A percentile compares a stretch with the other conserved stretches of the same genome.
These are phyloP conservation scores for Hibiscus trionum DNA, from an alignment of 345 rosid genomes.

Conservation along the genomic window DNA sequence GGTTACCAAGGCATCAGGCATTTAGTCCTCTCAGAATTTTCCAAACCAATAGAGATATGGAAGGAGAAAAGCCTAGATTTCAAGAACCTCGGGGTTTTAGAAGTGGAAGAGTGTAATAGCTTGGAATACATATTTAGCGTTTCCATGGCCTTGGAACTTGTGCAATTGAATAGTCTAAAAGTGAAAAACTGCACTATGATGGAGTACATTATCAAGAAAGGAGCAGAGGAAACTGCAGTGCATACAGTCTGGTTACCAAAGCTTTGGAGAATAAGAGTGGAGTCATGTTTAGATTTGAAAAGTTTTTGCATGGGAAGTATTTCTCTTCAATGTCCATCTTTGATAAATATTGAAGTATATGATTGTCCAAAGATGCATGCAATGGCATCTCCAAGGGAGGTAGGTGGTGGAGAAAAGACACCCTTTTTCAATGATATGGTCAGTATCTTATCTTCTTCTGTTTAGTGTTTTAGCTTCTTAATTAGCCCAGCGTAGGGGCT, in stretches of 20 bases:
- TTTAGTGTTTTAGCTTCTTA: neutral
- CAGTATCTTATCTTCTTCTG: neutral
- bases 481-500: no score
- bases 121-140: neutral
- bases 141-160: neutral
- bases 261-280: neutral
- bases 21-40: neutral
- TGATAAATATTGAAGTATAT: neutral
- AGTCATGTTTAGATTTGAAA: conserved; percentile 2
- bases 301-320: neutral
- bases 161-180: neutral
- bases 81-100: neutral
- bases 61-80: neutral
- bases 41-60: neutral
- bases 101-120: neutral
- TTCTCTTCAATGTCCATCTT: neutral
- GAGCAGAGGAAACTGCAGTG: neutral
- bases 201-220: neutral
- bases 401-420: neutral
- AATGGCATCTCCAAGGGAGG: neutral
- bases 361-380: neutral
- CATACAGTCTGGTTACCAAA: neutral
- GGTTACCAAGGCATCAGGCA: neutral
- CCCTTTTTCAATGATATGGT: conserved; percentile 2
- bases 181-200: neutral